Base-by-base conservation (phyloP, 495 filamentous ascomycete genomes). In the Xylaria curta region DNA sequence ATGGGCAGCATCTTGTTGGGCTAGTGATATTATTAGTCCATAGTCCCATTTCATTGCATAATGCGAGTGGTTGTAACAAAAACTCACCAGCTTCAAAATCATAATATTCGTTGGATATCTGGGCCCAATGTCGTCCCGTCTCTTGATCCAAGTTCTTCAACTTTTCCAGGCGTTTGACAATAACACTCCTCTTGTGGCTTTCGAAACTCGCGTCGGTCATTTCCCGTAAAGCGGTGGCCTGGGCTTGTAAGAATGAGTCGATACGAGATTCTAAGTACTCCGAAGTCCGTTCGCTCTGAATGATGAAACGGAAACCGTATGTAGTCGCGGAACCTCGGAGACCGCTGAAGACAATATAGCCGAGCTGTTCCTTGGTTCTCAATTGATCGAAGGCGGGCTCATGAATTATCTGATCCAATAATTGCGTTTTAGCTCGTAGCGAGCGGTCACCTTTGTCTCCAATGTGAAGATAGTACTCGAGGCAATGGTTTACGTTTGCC, bases 331-430 rank as follows among this genome's bases (percentile, higher is more conserved):
- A 88, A 68, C 90, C 85, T 56, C 92, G 85, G 15, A 88, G 82
- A 17, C 94, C 93, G 61, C 91, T 95, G 83, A 92, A 97, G 1
- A 99, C 96, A 58, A 98, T 91, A 76, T 99, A 99, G 17, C 96
- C 96, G 10, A 99, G 91, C 80, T 99, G 96, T 79, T 99, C 96
- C 80, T 98, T 98, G 54, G 96, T 98, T 54, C 96, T 90, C 2
- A 99, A 85, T 78, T 95, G 93, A 79, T 99, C 93, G 79, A 98
- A 99, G 31, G 90, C 92, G 21, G 94, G 94, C 84, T 99, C 96
- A 59, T 97, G 91, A 1, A 93, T 91, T 81, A 98, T 89, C 79
- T 99, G 97, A n/a, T 93, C 90, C 64, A 98, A 86, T 10, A 99
- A 86, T 56, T 94, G 85, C 0, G 92, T 85, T 83, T 93, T 94